A percentile compares a stretch with the other conserved stretches of the same genome.
These are phyloP conservation scores for Petrea volubilis DNA, from an alignment of 257 asterid genomes.

Conservation along the genomic window DNA sequence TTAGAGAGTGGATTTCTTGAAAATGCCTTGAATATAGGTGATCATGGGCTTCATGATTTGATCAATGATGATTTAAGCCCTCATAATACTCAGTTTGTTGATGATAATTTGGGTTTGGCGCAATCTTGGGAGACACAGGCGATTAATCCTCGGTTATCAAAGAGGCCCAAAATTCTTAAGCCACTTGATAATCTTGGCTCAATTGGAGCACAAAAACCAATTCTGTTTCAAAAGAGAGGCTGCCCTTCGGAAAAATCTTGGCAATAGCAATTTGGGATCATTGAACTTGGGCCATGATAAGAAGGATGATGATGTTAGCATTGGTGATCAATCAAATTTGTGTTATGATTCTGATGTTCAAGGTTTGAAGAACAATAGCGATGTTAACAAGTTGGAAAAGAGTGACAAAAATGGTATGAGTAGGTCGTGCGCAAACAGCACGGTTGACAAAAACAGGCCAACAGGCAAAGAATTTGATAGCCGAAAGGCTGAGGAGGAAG, in stretches of 20 bases:
- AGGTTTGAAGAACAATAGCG: constrained; percentile 40
- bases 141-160: constrained; percentile 38
- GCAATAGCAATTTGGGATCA: constrained; percentile 38
- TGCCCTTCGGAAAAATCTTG: constrained; percentile 63
- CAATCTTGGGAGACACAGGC: constrained; percentile 38
- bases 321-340: constrained; percentile 60
- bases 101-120: constrained; percentile 37
- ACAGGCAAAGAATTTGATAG: constrained; percentile 97
- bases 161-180: constrained; percentile 71
- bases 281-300: constrained; percentile 40
- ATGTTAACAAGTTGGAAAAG: constrained; percentile 28
- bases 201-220: constrained; percentile 67
- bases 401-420: constrained; percentile 41
- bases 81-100: constrained; percentile 24
- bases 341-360: constrained; percentile 83
- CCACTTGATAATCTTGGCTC: constrained; percentile 77
- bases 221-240: constrained; percentile 95
- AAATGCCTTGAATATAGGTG: constrained; percentile 32
- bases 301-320: constrained; percentile 59
- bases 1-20: constrained; percentile 67
- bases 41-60: constrained; percentile 32
- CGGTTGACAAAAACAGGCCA: constrained; percentile 51
- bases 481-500: constrained; percentile 91
- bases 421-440: constrained; percentile 44
- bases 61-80: constrained; percentile 44